These are phyloP conservation scores for Psilocybe tampanensis DNA, from an alignment of 768 basidiomycete genomes.

Conservation along the genomic window DNA sequence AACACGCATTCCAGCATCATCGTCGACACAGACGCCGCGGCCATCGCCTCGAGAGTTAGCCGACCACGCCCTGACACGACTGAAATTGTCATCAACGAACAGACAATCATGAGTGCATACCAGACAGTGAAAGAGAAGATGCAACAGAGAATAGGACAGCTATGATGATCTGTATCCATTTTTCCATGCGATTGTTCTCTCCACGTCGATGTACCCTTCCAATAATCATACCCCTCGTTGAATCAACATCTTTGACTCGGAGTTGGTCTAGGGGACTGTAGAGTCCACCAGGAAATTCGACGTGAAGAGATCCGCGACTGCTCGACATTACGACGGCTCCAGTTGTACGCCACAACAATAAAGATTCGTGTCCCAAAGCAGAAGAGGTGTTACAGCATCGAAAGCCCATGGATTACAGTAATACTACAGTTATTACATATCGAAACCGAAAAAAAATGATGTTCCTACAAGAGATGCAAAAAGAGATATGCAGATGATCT, in stretches of 20 bases:
- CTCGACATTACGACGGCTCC: neutral
- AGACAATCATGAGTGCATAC: constrained; percentile 92
- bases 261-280: neutral
- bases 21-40: constrained; percentile 92
- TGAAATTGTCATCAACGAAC: constrained; percentile 98
- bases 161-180: constrained; percentile 34
- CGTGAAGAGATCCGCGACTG: neutral
- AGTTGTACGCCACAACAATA: too few relatives aligned
- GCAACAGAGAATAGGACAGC: constrained; percentile 79
- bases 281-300: neutral
- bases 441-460: neutral
- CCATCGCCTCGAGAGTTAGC: constrained; percentile 95
- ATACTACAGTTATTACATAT: neutral
- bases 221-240: constrained; percentile 11
- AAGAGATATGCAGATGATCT: neutral
- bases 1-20: constrained; percentile 66
- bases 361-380: neutral
- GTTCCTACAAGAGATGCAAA: constrained; percentile 1
- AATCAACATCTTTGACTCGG: neutral
- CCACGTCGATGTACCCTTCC: constrained; percentile 4
- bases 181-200: neutral
- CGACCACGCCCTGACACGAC: constrained; percentile 90
- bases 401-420: neutral
- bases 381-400: neutral
- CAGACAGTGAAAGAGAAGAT: constrained; percentile 86